Evolutionary conservation across 176 grass and related monocot species (phyloP).

Genomic region (Raddia distichophylla): DNA sequence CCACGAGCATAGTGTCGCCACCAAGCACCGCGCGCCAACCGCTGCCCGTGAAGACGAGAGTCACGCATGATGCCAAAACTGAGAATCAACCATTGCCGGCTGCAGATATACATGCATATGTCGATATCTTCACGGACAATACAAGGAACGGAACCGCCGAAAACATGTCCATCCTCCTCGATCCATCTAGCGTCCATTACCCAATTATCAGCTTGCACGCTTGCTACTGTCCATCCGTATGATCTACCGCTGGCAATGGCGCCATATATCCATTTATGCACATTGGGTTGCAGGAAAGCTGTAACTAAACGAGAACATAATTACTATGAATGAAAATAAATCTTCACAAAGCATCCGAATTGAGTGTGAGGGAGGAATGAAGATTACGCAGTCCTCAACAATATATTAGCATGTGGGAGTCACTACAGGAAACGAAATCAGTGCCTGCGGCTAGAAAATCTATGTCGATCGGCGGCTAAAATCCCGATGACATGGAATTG

Average conservation of each 20-base stretch:
- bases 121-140: not conserved
- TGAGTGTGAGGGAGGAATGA: no score
- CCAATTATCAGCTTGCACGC: not conserved
- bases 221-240: not conserved
- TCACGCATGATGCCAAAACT: conserved; percentile 23
- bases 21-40: not conserved
- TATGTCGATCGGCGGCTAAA: no score
- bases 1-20: not conserved
- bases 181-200: not conserved
- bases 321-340: no score
- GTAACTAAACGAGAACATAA: not conserved
- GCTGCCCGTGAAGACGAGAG: conserved; percentile 9
- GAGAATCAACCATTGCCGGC: no score
- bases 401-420: no score
- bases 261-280: not conserved
- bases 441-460: no score
- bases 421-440: no score
- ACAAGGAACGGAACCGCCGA: not conserved
- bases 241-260: not conserved
- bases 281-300: not conserved
- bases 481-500: no score
- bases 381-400: no score
- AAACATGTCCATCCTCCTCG: not conserved
- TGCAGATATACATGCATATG: conserved; percentile 1
- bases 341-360: no score